Evolutionary conservation across 352 stramenopile genomes (phyloP), one percentile per base, ranked within the genome.

Genomic region (Phytophthora europaea): DNA sequence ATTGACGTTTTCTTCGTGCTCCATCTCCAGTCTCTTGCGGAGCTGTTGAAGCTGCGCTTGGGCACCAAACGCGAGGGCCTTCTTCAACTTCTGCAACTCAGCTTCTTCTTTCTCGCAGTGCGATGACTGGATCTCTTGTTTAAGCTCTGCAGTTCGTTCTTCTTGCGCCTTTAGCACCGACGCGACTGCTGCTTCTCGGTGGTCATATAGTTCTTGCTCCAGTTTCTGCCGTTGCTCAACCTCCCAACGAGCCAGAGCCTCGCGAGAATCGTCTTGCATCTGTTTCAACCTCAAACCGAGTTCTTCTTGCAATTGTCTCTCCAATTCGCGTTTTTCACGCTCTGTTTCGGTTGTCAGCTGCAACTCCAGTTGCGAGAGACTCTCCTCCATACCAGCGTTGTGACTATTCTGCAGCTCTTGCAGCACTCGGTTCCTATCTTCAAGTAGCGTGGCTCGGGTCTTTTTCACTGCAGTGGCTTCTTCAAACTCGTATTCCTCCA

Each of bases 31-130:
- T 47, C 75, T 58, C 23, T 77, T 80, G 7, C 79, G 78, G 13
- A 93, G 69, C 40, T 90, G 84, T 63, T 93, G 83, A 13, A 90
- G 20, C 23, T 93, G 85, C 3, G 83, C 82, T 62, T 93, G 85
- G 4, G 84, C 79, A 15, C 86, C 86, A 63, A 91, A 87, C 12
- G 74, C 67, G 31, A 93, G 70, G 4, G 80, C 84, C 50, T 87
- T 89, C 18, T 82, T 73, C 23, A 93, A 66, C 61, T 93, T 92
- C 20, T 88, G 66, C 43, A 93, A 53, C 61, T 91, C 84, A 5
- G 51, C 40, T 57, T 75, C 58, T 61, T 92, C 73, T 38, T 88
- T 88, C 20, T 74, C 58, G 6, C 38, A 15, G 28, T 89, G 75
- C 12, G 71, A 70, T 3, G 72, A 28, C 33, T 91, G 73, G 3